phyloP scores from a whole-genome alignment of 2,329 filamentous ascomycete genomes.

The Neurospora sp. region DNA sequence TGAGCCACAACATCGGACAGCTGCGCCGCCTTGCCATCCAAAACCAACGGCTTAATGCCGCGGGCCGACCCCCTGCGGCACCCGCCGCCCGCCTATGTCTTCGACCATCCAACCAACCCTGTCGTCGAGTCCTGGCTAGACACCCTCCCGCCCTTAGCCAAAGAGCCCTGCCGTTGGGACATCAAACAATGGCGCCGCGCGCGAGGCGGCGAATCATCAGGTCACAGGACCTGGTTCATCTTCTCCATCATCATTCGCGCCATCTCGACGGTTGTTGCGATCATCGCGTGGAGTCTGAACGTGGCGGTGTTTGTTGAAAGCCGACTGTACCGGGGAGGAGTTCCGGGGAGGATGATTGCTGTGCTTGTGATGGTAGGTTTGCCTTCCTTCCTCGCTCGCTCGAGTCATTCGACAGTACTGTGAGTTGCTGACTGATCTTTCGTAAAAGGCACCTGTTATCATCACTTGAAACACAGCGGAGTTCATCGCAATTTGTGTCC shows the following conservation, averaged over 20 bases:
- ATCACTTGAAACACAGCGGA: constrained; percentile 11
- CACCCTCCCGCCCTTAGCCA: constrained; percentile 5
- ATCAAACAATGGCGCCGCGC: constrained; percentile 10
- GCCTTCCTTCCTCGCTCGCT: neutral
- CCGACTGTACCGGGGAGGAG: neutral
- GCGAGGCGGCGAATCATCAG: neutral
- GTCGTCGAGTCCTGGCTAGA: constrained; percentile 14
- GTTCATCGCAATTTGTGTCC: constrained; percentile 4
- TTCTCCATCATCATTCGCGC: constrained; percentile 6
- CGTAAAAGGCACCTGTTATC: constrained; percentile 7
- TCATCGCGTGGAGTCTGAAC: neutral
- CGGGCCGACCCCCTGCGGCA: constrained; percentile 3
- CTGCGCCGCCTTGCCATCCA: neutral
- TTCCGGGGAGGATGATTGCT: constrained; percentile 2
- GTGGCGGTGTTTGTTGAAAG: neutral
- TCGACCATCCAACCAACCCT: constrained; percentile 2
- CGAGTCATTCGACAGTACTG: neutral
- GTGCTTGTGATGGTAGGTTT: constrained; percentile 8
- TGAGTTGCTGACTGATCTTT: neutral
- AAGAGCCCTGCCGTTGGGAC: constrained; percentile 6
- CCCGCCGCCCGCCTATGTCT: constrained; percentile 9
- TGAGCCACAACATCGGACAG: neutral
- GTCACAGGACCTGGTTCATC: constrained; percentile 8
- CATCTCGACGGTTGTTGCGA: constrained; percentile 5
- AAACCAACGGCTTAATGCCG: neutral